Base-by-base conservation (phyloP, 495 filamentous ascomycete species). In the Penicillium flavigenum region DNA sequence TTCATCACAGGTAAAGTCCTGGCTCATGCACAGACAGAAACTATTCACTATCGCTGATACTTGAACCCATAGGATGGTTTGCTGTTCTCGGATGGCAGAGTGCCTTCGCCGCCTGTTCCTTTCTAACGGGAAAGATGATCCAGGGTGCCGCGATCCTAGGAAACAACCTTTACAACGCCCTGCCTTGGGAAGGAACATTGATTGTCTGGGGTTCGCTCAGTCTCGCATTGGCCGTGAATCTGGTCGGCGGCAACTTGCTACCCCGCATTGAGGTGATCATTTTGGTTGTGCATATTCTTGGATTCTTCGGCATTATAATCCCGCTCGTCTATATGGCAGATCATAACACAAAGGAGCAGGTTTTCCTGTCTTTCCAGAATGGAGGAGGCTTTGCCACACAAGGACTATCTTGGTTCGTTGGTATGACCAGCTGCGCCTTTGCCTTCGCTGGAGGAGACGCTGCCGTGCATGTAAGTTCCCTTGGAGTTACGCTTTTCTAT, bases 301-400 rank as follows among this genome's bases (percentile, higher is more conserved):
- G 75, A 17, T 77, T 81, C 58, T 79, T 82, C 51, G 74, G 67
- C 10, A 69, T 83, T 49, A 54, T 82, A 5, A 77, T 82, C 44
- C 71, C 76, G 16, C 41, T 69, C 1, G 39, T 48, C 17, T 58
- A 66, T 39, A 65, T 62, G 47, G 65, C 69, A 11, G 56, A 67
- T 38, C 63, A 69, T 44, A 57, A 50, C n/a, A 44, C 54, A 42
- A 58, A 63, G 0, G 47, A 57, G 8, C 55, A 63, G 52, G 73
- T 76, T 14, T 76, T 76, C 31, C 63, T 62, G 5, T 58, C 63
- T 6, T 76, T 78, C 41, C 34, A 57, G 11, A 76, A 79, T 45
- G 52, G 57, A 0, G 75, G 75, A 19, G 60, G 57, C 0, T 79
- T 75, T 68, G 44, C 63, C 8, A 72, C 62, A 6, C 65, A 68